Percentiles rank a stretch among this genome's conserved stretches.
Conservation (phyloP, 1,284 basidiomycete genomes). For the Ustilago hordei region DNA sequence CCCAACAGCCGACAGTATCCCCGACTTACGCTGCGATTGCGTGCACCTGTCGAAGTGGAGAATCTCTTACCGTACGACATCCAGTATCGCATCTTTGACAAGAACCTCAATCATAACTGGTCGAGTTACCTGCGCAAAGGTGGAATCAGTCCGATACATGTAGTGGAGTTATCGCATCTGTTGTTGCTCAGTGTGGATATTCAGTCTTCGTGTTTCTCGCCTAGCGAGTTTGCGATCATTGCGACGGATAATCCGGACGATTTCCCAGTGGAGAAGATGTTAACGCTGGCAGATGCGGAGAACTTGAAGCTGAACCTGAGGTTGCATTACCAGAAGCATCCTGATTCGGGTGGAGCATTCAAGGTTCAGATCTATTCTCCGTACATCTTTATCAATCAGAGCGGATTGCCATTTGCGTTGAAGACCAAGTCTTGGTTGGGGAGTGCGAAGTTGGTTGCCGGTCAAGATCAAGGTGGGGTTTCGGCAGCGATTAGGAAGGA, state of each 20-base stretch:
- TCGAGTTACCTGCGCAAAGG: slow-evolving; percentile 92
- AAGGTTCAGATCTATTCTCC: slow-evolving; percentile 96
- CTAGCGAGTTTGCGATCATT: slow-evolving; percentile 98
- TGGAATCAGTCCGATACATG: slow-evolving; percentile 95
- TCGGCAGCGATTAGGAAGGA: slow-evolving; percentile 69
- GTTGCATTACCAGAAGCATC: slow-evolving; percentile 82
- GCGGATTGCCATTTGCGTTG: slow-evolving; percentile 84
- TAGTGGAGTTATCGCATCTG: slow-evolving; percentile 92
- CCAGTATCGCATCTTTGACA: slow-evolving; percentile 94
- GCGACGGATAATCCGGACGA: slow-evolving; percentile 93
- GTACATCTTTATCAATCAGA: slow-evolving; percentile 93
- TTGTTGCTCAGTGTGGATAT: slow-evolving; percentile 90
- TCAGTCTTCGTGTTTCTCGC: slow-evolving; percentile 84
- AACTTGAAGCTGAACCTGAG: slow-evolving; percentile 84
- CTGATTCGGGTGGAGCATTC: slow-evolving; percentile 96
- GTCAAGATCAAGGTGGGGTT: slow-evolving; percentile 72
- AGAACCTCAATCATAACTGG: slow-evolving; percentile 84
- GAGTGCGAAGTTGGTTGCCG: slow-evolving; percentile 84
- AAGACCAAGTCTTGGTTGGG: slow-evolving; percentile 81
- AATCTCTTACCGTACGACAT: slow-evolving; percentile 96
- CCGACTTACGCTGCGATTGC: slow-evolving; percentile 83
- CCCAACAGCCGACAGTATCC: slow-evolving; percentile 76
- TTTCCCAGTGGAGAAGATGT: slow-evolving; percentile 81
- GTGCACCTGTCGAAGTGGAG: slow-evolving; percentile 96
- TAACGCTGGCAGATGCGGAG: slow-evolving; percentile 81